Evolutionary conservation across 1,284 basidiomycete genomes (phyloP).

Genomic region (Microbotryum scabiosae): DNA sequence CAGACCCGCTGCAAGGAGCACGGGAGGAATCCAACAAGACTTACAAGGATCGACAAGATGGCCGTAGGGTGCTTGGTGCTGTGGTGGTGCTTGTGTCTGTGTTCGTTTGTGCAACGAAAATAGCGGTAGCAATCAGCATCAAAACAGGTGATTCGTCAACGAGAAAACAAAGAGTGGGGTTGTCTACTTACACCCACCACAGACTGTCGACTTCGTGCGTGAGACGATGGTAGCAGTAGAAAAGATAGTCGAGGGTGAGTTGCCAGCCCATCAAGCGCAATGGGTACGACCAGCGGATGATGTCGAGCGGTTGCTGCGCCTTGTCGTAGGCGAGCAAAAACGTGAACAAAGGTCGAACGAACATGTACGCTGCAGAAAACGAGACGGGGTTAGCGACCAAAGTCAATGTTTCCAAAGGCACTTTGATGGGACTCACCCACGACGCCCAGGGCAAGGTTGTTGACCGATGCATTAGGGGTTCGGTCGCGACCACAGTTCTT

Average conservation of each 20-base stretch:
- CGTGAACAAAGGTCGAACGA: not conserved
- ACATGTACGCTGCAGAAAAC: not conserved
- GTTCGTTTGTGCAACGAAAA: too few relatives aligned
- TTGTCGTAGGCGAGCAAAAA: not conserved
- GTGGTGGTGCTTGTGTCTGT: too few relatives aligned
- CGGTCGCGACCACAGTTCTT: conserved; percentile 17
- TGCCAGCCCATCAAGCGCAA: not conserved
- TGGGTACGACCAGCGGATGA: not conserved
- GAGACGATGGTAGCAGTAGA: conserved; percentile 2
- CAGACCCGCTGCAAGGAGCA: too few relatives aligned
- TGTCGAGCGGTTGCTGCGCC: not conserved
- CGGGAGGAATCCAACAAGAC: too few relatives aligned
- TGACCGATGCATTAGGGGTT: conserved; percentile 8
- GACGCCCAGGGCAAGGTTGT: too few relatives aligned
- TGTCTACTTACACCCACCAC: conserved; percentile 2
- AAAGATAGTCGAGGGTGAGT: not conserved
- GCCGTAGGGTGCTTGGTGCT: conserved; percentile 1
- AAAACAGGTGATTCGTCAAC: too few relatives aligned
- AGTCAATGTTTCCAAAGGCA: too few relatives aligned
- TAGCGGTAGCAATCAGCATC: too few relatives aligned
- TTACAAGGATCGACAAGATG: not conserved
- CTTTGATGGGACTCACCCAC: too few relatives aligned
- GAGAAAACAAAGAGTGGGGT: not conserved
- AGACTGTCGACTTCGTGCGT: conserved; percentile 3
- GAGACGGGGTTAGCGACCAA: too few relatives aligned